Evolutionary conservation across 192 early-diverging fungal species (phyloP).

Genomic region (Backusella macrospora): DNA sequence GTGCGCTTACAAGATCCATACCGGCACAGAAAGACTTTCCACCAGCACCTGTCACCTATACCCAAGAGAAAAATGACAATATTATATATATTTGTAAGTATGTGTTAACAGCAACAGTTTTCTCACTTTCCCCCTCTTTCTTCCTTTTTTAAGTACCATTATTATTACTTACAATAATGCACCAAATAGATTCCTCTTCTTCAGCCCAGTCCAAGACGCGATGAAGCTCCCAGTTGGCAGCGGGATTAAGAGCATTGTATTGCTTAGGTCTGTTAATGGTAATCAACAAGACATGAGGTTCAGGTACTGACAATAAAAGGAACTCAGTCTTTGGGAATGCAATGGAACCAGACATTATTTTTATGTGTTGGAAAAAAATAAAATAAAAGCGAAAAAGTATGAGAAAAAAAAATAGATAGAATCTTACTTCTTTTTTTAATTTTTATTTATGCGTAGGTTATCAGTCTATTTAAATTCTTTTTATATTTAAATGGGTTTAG

Average conservation of each 20-base stretch:
- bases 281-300: constrained; percentile 33
- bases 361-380: not conserved
- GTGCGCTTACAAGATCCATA: constrained; percentile 38
- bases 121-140: not conserved
- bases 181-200: constrained; percentile 34
- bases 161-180: constrained; percentile 31
- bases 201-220: constrained; percentile 40
- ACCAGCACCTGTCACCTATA: constrained; percentile 41
- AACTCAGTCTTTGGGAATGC: constrained; percentile 29
- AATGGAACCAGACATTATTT: not conserved
- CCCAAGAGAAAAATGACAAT: not conserved
- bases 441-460: constrained; percentile 1
- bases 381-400: not conserved
- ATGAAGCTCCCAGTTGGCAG: constrained; percentile 33
- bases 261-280: constrained; percentile 43
- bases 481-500: constrained; percentile 5
- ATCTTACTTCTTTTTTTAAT: not conserved
- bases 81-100: not conserved
- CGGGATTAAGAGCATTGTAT: constrained; percentile 38
- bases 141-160: not conserved
- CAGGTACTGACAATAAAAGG: constrained; percentile 26
- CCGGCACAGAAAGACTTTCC: constrained; percentile 43
- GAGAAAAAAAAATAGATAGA: not conserved
- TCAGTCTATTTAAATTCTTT: not conserved
- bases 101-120: not conserved